Base-by-base conservation (phyloP, 208 protist species). In the Kentomonas sorsogonicus region DNA sequence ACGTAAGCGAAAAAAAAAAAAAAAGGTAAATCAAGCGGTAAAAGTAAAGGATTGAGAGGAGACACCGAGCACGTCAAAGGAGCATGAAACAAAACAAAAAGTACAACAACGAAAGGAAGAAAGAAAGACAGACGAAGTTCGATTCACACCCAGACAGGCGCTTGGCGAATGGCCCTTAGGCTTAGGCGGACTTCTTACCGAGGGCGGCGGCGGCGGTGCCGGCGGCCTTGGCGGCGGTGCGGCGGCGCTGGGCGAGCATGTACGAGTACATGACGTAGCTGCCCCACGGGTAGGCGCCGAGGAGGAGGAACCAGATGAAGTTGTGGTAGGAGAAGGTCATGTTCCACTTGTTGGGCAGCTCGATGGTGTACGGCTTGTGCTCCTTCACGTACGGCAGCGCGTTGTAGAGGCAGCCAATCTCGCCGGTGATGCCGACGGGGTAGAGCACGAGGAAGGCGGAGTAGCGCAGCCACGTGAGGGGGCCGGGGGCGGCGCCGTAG, bases 381-480 rank as follows among this genome's bases (percentile, higher is more conserved):
- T 57, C 63, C 57, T 72, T 59, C 36, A 89, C 76, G 50, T 73
- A 89, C 38, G 77, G 77, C 16, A 93, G 70, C 11, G 86, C 83
- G 45, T 85, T 80, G 63, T 82, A 81, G 0, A 93, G 64, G 58
- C 74, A 83, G n/a, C 63, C 79, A 38, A 95, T 80, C 73, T 96
- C 91, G 6, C 85, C 86, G 0, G 68, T 83, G 58, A 96, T 93
- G 54, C 91, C 91, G 51, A 94, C 57, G 11, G 89, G 88, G 74
- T 96, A 96, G 20, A 96, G 76, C 7, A 95, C 69, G 63, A 83
- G 88, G 50, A 96, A 96, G 27, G 76, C 78, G 10, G 88, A 87
- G 72, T 96, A 96, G 26, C 91, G 79, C 55, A 94, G 68, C 87
- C 87, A 96, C 22, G 83, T 84, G 47, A 95, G 55, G 9, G 63